Percentiles rank a stretch among this genome's conserved stretches.
phyloP scores from a whole-genome alignment of 2,329 filamentous ascomycete genomes.

The Fusarium vanettenii region DNA sequence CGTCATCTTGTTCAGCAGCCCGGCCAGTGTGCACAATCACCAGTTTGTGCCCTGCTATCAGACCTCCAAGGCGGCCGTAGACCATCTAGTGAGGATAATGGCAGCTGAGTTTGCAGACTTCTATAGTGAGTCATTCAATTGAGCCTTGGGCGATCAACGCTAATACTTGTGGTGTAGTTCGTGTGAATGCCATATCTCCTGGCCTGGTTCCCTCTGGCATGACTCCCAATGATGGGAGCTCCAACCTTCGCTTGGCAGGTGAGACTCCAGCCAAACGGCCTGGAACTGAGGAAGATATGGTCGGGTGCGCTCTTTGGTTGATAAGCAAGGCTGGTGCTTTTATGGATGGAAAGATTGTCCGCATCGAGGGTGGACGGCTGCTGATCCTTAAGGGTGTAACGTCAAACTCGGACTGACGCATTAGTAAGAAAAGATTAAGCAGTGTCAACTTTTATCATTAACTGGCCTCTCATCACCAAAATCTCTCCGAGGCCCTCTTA shows the following conservation, averaged over 20 bases:
- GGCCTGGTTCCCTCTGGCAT: background rate
- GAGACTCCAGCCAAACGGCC: background rate
- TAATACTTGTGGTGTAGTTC: background rate
- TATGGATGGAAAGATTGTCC: background rate
- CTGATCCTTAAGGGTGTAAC: background rate
- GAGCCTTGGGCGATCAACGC: fast-evolving
- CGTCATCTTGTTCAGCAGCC: background rate
- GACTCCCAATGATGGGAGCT: background rate
- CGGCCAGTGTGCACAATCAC: background rate
- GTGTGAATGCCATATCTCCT: background rate
- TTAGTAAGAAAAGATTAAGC: background rate
- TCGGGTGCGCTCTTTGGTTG: background rate
- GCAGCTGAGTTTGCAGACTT: background rate
- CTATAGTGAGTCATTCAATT: background rate
- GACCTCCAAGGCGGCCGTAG: background rate
- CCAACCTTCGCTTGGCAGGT: background rate
- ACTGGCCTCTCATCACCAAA: background rate
- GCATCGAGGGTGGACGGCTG: background rate
- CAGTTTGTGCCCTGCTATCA: background rate
- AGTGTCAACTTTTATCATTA: background rate
- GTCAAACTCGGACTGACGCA: background rate
- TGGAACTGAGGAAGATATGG: background rate
- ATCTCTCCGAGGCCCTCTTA: background rate
- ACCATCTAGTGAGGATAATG: background rate
- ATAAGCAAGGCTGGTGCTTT: background rate